Evolutionary conservation across 148 eudicot species (phyloP).

Genomic region (Spergularia bocconei): DNA sequence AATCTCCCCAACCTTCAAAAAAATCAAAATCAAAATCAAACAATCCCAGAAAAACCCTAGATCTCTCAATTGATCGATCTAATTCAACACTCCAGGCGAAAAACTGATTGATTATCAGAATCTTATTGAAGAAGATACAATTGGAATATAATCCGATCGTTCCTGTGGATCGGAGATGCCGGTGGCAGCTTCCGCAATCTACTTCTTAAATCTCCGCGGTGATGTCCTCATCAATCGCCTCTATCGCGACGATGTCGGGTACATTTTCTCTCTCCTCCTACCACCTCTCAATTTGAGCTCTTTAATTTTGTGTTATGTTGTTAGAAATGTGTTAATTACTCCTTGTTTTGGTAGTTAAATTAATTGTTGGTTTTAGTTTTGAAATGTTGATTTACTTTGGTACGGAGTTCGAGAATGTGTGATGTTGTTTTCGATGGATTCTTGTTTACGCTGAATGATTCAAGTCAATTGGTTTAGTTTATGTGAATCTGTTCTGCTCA

Average conservation of each 20-base stretch:
- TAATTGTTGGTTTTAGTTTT: too few species aligned
- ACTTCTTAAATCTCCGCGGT: slow-evolving; percentile 94
- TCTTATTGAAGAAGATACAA: background rate
- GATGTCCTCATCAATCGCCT: slow-evolving; percentile 99
- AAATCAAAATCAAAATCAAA: background rate
- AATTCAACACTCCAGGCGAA: background rate
- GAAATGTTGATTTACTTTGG: too few species aligned
- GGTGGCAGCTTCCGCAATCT: slow-evolving; percentile 94
- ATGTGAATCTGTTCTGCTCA: background rate
- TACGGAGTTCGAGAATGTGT: too few species aligned
- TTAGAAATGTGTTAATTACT: too few species aligned
- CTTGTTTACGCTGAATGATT: background rate
- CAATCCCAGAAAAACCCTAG: slow-evolving; percentile 24
- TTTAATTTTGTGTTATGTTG: too few species aligned
- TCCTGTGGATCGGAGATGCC: slow-evolving; percentile 65
- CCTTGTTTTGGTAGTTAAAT: too few species aligned
- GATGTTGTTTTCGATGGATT: background rate
- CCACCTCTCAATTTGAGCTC: too few species aligned
- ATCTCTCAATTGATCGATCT: slow-evolving; percentile 21
- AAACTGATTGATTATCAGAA: too few species aligned
- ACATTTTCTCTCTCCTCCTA: background rate
- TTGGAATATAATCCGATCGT: background rate
- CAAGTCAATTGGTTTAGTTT: background rate
- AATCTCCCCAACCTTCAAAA: background rate
- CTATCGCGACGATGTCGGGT: slow-evolving; percentile 98